These are phyloP conservation scores for Phoma sp. DNA, from an alignment of 2,329 filamentous ascomycete genomes.

Conservation along the genomic window DNA sequence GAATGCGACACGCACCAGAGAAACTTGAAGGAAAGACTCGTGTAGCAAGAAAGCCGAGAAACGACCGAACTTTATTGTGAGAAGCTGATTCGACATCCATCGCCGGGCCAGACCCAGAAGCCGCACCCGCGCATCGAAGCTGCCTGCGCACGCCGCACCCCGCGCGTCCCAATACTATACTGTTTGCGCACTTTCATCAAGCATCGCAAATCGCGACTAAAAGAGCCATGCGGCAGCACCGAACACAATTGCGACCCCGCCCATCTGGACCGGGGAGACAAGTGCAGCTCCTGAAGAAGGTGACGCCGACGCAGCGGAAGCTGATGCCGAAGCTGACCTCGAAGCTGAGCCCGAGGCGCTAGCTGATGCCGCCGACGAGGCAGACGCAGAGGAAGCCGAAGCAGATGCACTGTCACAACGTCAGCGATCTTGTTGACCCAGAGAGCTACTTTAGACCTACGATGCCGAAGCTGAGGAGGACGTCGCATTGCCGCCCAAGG, in stretches of 20 bases:
- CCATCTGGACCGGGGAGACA: neutral
- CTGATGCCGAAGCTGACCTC: neutral
- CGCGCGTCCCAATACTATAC: neutral
- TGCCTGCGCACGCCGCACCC: neutral
- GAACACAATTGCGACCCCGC: constrained; percentile 7
- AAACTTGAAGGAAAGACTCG: neutral
- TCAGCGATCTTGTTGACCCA: neutral
- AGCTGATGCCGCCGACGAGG: constrained; percentile 7
- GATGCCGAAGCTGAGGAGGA: constrained; percentile 7
- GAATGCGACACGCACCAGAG: neutral
- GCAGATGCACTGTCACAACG: constrained; percentile 1
- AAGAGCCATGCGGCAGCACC: constrained; percentile 17
- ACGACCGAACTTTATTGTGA: neutral
- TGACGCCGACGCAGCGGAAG: constrained; percentile 1
- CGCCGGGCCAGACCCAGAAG: neutral
- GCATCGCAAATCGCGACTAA: neutral
- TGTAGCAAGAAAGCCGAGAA: neutral
- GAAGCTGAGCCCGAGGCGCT: neutral
- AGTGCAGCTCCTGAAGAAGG: neutral
- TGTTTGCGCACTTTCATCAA: neutral
- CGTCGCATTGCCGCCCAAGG: constrained; percentile 12
- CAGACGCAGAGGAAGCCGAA: neutral
- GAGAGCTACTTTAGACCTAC: neutral
- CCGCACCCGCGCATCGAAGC: neutral
- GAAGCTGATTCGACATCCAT: neutral